These are phyloP conservation scores for Extremus antarcticus DNA, from an alignment of 495 filamentous ascomycete species.

Conservation along the genomic window DNA sequence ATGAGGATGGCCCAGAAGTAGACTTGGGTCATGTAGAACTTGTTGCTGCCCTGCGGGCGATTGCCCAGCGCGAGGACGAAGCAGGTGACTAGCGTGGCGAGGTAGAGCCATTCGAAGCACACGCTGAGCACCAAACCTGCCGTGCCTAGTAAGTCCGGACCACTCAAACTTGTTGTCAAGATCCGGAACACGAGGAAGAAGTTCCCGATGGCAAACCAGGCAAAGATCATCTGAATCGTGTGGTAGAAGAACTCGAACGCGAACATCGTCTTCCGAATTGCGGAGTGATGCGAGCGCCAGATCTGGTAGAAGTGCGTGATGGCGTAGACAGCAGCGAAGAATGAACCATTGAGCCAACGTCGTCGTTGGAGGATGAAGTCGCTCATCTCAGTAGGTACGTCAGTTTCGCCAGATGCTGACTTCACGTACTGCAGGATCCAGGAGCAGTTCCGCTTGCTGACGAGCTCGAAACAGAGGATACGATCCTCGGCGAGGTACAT, in stretches of 20 bases:
- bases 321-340: constrained; percentile 96
- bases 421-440: constrained; percentile 99
- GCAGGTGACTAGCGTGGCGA: constrained; percentile 81
- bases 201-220: constrained; percentile 98
- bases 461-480: constrained; percentile 98
- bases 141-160: constrained; percentile 53
- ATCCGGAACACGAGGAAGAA: constrained; percentile 99
- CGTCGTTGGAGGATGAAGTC: constrained; percentile 94
- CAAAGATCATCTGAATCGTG: constrained; percentile 91
- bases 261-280: constrained; percentile 79
- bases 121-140: constrained; percentile 71
- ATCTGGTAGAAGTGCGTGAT: constrained; percentile 90
- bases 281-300: constrained; percentile 80
- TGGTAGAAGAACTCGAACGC: constrained; percentile 89
- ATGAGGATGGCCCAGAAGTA: constrained; percentile 96
- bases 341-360: constrained; percentile 96
- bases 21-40: constrained; percentile 92
- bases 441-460: constrained; percentile 89
- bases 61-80: constrained; percentile 95
- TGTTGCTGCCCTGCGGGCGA: constrained; percentile 85
- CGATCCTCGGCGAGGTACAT: constrained; percentile 99
- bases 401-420: constrained; percentile 88
- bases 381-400: constrained; percentile 90
- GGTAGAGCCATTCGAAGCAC: constrained; percentile 93
- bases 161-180: constrained; percentile 72